phyloP scores from a whole-genome alignment of 2,329 filamentous ascomycete species.

The Cryphonectria naterciae region DNA sequence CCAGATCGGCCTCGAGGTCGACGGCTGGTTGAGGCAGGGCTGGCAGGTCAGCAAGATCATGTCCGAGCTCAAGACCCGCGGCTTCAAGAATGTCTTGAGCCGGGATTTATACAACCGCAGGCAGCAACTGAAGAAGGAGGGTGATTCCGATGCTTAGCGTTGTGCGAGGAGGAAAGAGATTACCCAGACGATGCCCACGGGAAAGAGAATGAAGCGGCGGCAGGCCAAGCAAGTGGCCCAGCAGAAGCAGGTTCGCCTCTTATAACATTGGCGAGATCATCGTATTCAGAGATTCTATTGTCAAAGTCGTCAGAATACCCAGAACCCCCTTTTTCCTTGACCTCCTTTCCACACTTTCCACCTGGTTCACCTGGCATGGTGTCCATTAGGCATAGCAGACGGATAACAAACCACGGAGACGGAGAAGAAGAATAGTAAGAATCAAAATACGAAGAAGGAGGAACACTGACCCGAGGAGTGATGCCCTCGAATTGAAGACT shows the following conservation, averaged over 20 bases:
- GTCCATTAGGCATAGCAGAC: neutral
- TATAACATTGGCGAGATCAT: neutral
- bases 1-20: conserved; percentile 39
- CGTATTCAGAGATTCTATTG: neutral
- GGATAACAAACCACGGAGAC: neutral
- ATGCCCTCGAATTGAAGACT: neutral
- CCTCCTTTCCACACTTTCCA: neutral
- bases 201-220: neutral
- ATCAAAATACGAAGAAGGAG: neutral
- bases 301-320: neutral
- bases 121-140: conserved; percentile 37
- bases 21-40: conserved; percentile 39
- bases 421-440: neutral
- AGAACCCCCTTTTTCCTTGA: neutral
- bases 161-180: neutral
- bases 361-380: neutral
- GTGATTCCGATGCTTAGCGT: conserved; percentile 22
- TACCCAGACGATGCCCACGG: neutral
- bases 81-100: conserved; percentile 42
- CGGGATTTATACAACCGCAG: conserved; percentile 44
- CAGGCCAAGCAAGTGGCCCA: neutral
- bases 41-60: conserved; percentile 42
- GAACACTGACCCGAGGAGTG: neutral
- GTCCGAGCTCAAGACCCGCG: conserved; percentile 40
- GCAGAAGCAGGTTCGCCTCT: neutral